These are phyloP conservation scores for Abrus precatorius DNA, from an alignment of 306 rosid genomes.

Conservation along the genomic window DNA sequence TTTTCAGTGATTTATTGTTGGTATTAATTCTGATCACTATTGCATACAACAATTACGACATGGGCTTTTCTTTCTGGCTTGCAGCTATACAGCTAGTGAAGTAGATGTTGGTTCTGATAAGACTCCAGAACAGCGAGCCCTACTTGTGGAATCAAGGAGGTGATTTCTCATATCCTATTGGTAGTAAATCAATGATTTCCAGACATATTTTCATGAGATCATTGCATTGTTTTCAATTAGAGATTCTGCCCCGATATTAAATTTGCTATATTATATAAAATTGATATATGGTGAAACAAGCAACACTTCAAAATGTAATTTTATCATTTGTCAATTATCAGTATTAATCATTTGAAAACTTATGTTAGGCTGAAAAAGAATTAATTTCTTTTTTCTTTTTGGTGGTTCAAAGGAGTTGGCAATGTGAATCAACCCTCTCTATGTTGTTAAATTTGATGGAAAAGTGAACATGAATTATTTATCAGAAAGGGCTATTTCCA, in stretches of 20 bases:
- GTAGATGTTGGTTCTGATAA: slow-evolving; percentile 64
- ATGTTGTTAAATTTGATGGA: slow-evolving; percentile 5
- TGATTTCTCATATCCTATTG: slow-evolving; percentile 47
- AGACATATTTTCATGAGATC: slow-evolving; percentile 8
- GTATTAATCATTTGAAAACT: slow-evolving; percentile 9
- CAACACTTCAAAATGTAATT: slow-evolving; percentile 26
- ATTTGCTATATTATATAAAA: background rate
- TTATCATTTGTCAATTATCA: slow-evolving; percentile 2
- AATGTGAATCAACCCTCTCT: background rate
- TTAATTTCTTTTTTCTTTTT: background rate
- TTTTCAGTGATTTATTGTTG: slow-evolving; percentile 11
- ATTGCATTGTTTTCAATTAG: slow-evolving; percentile 29
- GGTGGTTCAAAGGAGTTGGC: slow-evolving; percentile 29
- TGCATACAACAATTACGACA: slow-evolving; percentile 33
- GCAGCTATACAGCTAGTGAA: slow-evolving; percentile 87
- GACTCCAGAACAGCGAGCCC: slow-evolving; percentile 82
- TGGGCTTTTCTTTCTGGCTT: slow-evolving; percentile 37
- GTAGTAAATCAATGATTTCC: background rate
- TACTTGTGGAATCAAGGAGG: slow-evolving; percentile 93
- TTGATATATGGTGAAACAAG: slow-evolving; percentile 19
- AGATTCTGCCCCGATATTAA: slow-evolving; percentile 10
- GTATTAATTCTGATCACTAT: slow-evolving; percentile 23
- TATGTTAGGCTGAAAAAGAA: slow-evolving; percentile 2
- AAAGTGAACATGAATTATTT: background rate
- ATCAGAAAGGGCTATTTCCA: background rate